phyloP scores from a whole-genome alignment of 345 rosid species.

The Streptanthus diversifolius region DNA sequence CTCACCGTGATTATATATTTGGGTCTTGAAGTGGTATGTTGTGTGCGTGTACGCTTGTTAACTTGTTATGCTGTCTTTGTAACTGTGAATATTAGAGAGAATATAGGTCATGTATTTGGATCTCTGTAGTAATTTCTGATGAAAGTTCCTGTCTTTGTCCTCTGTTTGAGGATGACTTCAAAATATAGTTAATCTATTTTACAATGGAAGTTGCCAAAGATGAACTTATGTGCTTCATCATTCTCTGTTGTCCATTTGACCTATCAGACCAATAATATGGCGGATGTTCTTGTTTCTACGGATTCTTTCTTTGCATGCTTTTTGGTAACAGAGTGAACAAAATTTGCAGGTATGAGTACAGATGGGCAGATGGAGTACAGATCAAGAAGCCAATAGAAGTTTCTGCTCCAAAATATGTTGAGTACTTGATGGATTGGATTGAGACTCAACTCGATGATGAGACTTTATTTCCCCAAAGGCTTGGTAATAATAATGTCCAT shows the following conservation, averaged over 20 bases:
- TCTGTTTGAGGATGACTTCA: background rate
- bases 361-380: conserved; percentile 99
- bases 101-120: background rate
- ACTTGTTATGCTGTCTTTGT: background rate
- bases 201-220: background rate
- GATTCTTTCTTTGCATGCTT: background rate
- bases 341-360: conserved; percentile 76
- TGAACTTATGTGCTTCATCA: background rate
- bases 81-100: background rate
- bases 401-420: conserved; percentile 98
- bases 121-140: background rate
- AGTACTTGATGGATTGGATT: conserved; percentile 98
- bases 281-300: background rate
- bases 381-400: conserved; percentile 98
- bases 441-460: conserved; percentile 96
- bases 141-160: background rate
- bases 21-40: background rate
- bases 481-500: conserved; percentile 48
- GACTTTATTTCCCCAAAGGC: conserved; percentile 93
- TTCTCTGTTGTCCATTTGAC: background rate
- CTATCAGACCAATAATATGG: background rate
- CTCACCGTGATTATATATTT: background rate
- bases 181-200: background rate
- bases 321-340: background rate
- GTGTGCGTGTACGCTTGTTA: background rate